Evolutionary conservation across 768 basidiomycete genomes (phyloP).

Genomic region (Pleurotus citrinopileatus): DNA sequence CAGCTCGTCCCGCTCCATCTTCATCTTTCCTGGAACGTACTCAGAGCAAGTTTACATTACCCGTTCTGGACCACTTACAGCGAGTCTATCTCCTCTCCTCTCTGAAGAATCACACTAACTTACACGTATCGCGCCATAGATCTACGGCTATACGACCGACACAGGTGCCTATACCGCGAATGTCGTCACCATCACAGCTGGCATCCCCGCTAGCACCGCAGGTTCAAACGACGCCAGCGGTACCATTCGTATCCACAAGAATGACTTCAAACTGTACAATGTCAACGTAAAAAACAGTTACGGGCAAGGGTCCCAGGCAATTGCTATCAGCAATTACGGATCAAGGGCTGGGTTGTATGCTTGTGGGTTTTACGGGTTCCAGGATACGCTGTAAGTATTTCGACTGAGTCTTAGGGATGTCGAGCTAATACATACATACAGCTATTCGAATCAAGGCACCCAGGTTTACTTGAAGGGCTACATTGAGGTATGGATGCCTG

Average conservation of each 20-base stretch:
- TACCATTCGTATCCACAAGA: conserved; percentile 45
- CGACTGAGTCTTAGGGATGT: background rate
- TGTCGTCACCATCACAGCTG: conserved; percentile 36
- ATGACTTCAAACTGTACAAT: conserved; percentile 48
- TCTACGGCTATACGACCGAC: conserved; percentile 42
- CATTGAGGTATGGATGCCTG: conserved; percentile 46
- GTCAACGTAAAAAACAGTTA: conserved; percentile 47
- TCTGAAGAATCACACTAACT: background rate
- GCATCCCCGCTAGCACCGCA: conserved; percentile 29
- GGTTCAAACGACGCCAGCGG: conserved; percentile 48
- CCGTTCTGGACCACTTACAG: conserved; percentile 41
- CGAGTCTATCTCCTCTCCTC: background rate
- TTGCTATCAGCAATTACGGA: conserved; percentile 50
- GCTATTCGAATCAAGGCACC: conserved; percentile 35
- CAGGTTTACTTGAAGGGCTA: conserved; percentile 46
- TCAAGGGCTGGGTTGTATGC: conserved; percentile 41
- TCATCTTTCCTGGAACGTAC: conserved; percentile 48
- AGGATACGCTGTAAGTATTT: conserved; percentile 41
- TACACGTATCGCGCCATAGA: conserved; percentile 21
- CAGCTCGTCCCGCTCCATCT: conserved; percentile 34
- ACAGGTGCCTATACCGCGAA: conserved; percentile 36
- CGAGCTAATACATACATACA: background rate
- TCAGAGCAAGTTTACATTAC: conserved; percentile 43
- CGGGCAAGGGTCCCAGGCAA: conserved; percentile 42
- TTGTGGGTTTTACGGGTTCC: conserved; percentile 44